These are phyloP conservation scores for Diaporthe citrichinensis DNA, from an alignment of 2,329 filamentous ascomycete genomes.

Conservation along the genomic window DNA sequence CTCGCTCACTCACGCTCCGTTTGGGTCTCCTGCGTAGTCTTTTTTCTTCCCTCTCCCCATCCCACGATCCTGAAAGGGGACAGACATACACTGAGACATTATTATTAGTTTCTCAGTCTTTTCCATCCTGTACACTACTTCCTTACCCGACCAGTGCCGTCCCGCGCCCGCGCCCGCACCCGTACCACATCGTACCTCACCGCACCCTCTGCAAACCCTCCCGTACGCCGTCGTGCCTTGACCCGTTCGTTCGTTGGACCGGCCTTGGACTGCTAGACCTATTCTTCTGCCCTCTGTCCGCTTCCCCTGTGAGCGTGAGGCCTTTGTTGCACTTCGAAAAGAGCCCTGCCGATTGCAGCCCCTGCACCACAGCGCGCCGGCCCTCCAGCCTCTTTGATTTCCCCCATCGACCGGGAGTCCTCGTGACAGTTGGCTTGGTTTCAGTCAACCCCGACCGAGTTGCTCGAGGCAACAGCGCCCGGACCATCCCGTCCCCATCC, in stretches of 20 bases:
- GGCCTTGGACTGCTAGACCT: conserved; percentile 6
- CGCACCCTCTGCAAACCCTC: conserved; percentile 22
- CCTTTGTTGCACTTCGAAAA: conserved; percentile 26
- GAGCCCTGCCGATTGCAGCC: conserved; percentile 19
- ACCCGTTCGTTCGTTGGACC: conserved; percentile 5
- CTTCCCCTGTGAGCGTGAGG: neutral
- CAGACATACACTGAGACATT: conserved; percentile 29
- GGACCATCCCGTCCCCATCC: conserved; percentile 24
- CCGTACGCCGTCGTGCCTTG: conserved; percentile 9
- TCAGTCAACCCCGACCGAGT: conserved; percentile 29
- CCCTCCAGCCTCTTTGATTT: conserved; percentile 36
- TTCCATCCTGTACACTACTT: conserved; percentile 24
- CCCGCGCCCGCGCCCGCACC: conserved; percentile 10
- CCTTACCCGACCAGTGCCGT: conserved; percentile 25
- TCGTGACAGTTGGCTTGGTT: conserved; percentile 36
- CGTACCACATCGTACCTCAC: conserved; percentile 30
- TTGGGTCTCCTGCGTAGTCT: conserved; percentile 31
- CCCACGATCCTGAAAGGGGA: conserved; percentile 27
- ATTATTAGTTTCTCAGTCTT: conserved; percentile 34
- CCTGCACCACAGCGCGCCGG: conserved; percentile 16
- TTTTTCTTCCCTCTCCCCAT: conserved; percentile 4
- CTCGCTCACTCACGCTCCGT: conserved; percentile 31
- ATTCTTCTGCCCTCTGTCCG: conserved; percentile 5
- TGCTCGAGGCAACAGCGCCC: conserved; percentile 32
- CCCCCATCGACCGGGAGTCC: conserved; percentile 11